These are phyloP conservation scores for Barnettozyma botsteinii DNA, from an alignment of 805 yeast genomes.

Conservation along the genomic window DNA sequence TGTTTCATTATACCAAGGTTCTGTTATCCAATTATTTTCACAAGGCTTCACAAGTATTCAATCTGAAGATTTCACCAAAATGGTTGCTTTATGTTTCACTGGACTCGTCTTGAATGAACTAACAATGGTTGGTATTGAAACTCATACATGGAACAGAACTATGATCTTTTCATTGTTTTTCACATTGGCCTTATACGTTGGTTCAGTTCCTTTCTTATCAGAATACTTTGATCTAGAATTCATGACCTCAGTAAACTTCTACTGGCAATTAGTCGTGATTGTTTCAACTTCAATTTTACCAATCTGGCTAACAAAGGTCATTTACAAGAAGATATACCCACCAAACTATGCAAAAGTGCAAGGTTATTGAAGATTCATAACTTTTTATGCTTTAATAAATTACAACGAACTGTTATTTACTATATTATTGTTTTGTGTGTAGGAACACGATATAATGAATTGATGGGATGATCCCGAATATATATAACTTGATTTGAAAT, in stretches of 20 bases:
- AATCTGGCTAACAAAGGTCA: conserved; percentile 77
- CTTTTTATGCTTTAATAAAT: too few relatives aligned
- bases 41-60: conserved; percentile 68
- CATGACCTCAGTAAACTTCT: conserved; percentile 50
- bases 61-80: conserved; percentile 45
- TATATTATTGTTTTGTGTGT: too few relatives aligned
- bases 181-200: conserved; percentile 62
- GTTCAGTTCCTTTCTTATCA: conserved; percentile 73
- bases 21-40: conserved; percentile 73
- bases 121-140: conserved; percentile 88
- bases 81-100: conserved; percentile 87
- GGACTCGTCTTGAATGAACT: conserved; percentile 79
- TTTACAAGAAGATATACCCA: conserved; percentile 75
- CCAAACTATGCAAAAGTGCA: conserved; percentile 98
- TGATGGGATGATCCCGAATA: too few relatives aligned
- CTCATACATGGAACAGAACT: conserved; percentile 81
- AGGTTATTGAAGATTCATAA: conserved; percentile 50
- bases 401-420: too few relatives aligned
- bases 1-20: conserved; percentile 88
- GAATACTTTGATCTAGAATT: conserved; percentile 82
- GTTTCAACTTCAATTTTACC: conserved; percentile 73
- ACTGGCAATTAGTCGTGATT: conserved; percentile 64
- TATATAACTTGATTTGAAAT: too few relatives aligned
- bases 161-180: conserved; percentile 71
- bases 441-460: too few relatives aligned